Evolutionary conservation across 768 basidiomycete genomes (phyloP), one percentile per base, ranked within the genome.

Genomic region (Auriscalpium microsporum): DNA sequence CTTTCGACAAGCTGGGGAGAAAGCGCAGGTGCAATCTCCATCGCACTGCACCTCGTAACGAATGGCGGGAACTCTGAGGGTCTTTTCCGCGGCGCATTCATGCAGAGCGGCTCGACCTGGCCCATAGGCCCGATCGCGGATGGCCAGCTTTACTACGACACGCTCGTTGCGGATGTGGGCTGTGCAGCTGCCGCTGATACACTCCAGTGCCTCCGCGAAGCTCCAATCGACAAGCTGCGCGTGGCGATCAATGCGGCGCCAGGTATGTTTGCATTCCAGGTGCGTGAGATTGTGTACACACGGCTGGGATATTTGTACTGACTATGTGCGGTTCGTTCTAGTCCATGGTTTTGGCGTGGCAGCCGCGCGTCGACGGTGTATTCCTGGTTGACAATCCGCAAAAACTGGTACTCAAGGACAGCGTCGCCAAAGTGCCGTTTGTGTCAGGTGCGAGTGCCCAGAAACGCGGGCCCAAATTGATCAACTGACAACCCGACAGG

Each of bases 11-110:
- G 62, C 14, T 67, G 58, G 62, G 62, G 63, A 16, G 50, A 58
- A 38, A 63, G 60, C 55, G 64, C 65, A 10, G 65, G 65, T 1
- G 54, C 57, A 1, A 55, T 58, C 10, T 60, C 61, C 14, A 54
- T 60, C 34, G 59, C 54, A 10, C 50, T 55, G 14, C 64, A 65
- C 14, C 60, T 65, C 58, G 40, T 65, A 28, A 37, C 55, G n/a
- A 59, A 63, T 48, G 61, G 53, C 16, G 61, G 61, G 3, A 51
- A 60, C 45, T 54, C 50, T 28, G 58, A 58, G 17, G 58, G 58
- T 36, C 58, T 65, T 16, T 64, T 65, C 54, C 59, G 58, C 23
- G 64, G 50, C 4, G 62, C 50, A 0, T 57, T 59, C 54, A 61
- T 62, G 62, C 53, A 61, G 46, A 54, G 57, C 8, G 56, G 60